Conservation (phyloP, 169 alveolate species). For the Cryptosporidium meleagridis region DNA sequence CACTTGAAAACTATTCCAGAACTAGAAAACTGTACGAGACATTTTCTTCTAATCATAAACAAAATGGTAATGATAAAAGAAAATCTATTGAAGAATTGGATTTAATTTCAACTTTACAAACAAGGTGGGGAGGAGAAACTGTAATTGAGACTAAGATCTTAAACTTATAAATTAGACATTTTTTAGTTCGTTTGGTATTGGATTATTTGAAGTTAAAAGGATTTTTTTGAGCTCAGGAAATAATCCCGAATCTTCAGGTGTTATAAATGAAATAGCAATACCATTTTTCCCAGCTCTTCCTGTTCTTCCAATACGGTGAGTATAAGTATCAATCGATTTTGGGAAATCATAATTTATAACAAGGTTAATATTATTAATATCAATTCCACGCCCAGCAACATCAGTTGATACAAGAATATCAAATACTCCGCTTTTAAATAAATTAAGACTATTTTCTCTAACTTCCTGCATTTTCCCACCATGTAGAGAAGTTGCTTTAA, state of each 20-base stretch:
- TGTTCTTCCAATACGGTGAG: conserved; percentile 94
- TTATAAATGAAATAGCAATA: conserved; percentile 93
- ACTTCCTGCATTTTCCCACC: conserved; percentile 93
- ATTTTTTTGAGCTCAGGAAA: conserved; percentile 92
- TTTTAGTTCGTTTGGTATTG: conserved; percentile 91
- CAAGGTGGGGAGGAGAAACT: conserved; percentile 63
- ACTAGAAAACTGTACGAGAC: not conserved
- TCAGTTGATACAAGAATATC: conserved; percentile 98
- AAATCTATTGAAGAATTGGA: conserved; percentile 43
- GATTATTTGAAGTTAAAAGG: conserved; percentile 88
- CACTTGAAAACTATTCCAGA: conserved; percentile 8
- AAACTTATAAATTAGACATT: not conserved
- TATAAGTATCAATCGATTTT: conserved; percentile 93
- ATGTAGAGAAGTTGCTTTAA: conserved; percentile 87
- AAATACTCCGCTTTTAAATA: conserved; percentile 89
- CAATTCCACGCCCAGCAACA: conserved; percentile 98
- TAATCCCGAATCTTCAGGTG: conserved; percentile 91
- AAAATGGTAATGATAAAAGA: not conserved
- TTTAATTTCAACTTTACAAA: conserved; percentile 28
- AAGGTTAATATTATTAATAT: conserved; percentile 93
- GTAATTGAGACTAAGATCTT: conserved; percentile 5
- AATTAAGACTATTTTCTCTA: conserved; percentile 92
- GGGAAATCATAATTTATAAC: conserved; percentile 99
- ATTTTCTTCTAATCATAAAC: not conserved
- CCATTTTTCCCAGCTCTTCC: conserved; percentile 99